Base-by-base conservation (phyloP, 306 rosid genomes). In the Cicer arietinum region DNA sequence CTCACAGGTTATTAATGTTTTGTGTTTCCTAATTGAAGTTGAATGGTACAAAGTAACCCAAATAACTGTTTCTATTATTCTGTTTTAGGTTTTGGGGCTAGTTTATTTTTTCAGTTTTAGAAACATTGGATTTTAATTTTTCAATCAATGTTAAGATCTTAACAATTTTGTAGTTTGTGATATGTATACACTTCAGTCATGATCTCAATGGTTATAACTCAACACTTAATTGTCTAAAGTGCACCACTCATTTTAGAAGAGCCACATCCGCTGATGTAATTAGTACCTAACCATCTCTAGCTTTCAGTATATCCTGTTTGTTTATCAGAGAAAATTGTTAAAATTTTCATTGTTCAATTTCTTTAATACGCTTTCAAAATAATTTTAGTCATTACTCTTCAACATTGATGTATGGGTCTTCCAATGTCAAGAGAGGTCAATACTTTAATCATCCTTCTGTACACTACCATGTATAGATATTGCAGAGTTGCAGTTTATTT, bases 1-100 rank as follows among this genome's bases (percentile, higher is more conserved):
- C 90, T 92, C 44, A 84, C 82, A 80, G 96, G 96, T 92, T 53
- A 78, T 3, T 35, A 7, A 7, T 67, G 20, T 17, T 57, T 62
- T 66, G 10, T 65, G 46, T 76, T 79, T 45, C 14, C 72, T 52
- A 68, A 10, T 44, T 59, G 51, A 44, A 35, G 40, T 66, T 66
- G n/a, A 48, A 56, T 11, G 11, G 47, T 54, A 53, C 62, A 43
- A 54, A 53, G 14, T 35, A 52, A 6, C 37, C 46, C 39, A 54
- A n/a, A 7, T 20, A 20, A 16, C 30, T 7, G 41, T 61, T 71
- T 63, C 56, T 47, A 13, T 11, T 59, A 37, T 71, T 43, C 10
- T 52, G 42, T 18, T 69, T 69, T n/a, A 60, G 35, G 46, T 48
- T 47, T 78, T 61, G 6, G 30, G 20, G 68, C 54, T 56, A 42